Evolutionary conservation across 345 rosid genomes (phyloP), one percentile per base, ranked within the genome.

Genomic region (Lepidium aucheri): DNA sequence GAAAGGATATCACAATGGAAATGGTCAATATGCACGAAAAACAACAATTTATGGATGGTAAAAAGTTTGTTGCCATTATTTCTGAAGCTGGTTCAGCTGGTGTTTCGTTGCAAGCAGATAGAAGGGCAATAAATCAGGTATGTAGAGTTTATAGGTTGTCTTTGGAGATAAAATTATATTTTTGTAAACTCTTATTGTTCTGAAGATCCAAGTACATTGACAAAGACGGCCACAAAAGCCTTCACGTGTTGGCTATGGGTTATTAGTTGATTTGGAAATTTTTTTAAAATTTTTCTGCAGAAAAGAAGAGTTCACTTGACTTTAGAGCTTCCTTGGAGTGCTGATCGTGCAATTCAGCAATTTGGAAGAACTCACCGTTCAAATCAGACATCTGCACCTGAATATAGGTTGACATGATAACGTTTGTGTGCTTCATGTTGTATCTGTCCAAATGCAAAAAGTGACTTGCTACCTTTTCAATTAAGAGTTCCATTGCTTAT

Each of bases 1-100:
- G 99, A 68, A 94, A 94, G 85, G 99, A 94, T 54, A 80, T 94
- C 20, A 78, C 88, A 28, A 85, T 94, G 99, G 99, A 94, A 80
- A 94, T 94, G 99, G 99, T 94, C 68, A 94, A 94, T 81, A 94
- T 94, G 99, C 88, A 88, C 38, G 99, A 90, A 77, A 94, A 94
- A 77, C 92, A 94, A 82, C 88, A 83, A 68, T 94, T 94, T 79
- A 94, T 94, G 99, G 97, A 90, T 70, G 92, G 99, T 59, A 90
- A 90, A 82, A 94, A 90, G 68, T 81, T 78, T 9, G 95, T 85
- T 74, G 99, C 99, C 42, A 81, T 94, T 67, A 94, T 94, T 72
- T 94, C 99, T 26, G 99, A 94, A 82, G 99, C 99, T 66, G 99
- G 99, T 60, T 94, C 97, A 41, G 99, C 99, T 65, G 99, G 97